phyloP scores from a whole-genome alignment of 2,329 filamentous ascomycete species.

The Chrysosphaeria jannelii region DNA sequence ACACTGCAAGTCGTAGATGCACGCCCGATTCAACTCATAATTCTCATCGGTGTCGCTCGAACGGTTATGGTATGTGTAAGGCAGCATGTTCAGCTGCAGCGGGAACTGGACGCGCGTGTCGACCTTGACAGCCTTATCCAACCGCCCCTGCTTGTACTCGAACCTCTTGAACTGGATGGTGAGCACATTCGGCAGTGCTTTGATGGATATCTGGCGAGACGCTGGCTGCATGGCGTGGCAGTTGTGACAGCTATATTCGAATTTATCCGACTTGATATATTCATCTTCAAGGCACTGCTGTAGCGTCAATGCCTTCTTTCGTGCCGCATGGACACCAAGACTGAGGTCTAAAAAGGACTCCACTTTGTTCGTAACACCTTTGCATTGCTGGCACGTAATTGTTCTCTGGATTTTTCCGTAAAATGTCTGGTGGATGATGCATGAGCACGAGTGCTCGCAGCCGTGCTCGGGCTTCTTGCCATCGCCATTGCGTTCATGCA shows the following conservation, averaged over 20 bases:
- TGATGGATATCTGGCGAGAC: slow-evolving; percentile 58
- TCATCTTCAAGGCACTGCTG: slow-evolving; percentile 55
- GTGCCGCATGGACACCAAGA: slow-evolving; percentile 28
- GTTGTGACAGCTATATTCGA: slow-evolving; percentile 61
- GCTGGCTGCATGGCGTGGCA: slow-evolving; percentile 55
- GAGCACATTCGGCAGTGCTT: slow-evolving; percentile 60
- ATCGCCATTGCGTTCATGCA: slow-evolving; percentile 58
- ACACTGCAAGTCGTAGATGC: slow-evolving; percentile 62
- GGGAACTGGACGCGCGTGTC: slow-evolving; percentile 69
- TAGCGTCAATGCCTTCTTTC: slow-evolving; percentile 17
- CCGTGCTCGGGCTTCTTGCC: slow-evolving; percentile 27
- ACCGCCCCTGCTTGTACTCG: slow-evolving; percentile 39
- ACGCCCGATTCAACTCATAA: slow-evolving; percentile 28
- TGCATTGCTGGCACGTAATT: slow-evolving; percentile 70
- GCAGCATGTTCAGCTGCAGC: slow-evolving; percentile 62
- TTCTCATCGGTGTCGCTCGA: slow-evolving; percentile 15
- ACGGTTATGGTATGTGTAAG: slow-evolving; percentile 46
- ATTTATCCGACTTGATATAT: slow-evolving; percentile 66
- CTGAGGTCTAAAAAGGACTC: slow-evolving; percentile 82
- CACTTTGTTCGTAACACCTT: slow-evolving; percentile 50
- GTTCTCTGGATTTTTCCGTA: slow-evolving; percentile 76
- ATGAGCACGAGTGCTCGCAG: slow-evolving; percentile 41
- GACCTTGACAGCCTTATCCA: slow-evolving; percentile 55
- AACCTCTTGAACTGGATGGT: slow-evolving; percentile 78
- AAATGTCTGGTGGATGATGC: slow-evolving; percentile 82